These are phyloP conservation scores for Kwoniella mangroviensis DNA, from an alignment of 768 basidiomycete species.

Conservation along the genomic window DNA sequence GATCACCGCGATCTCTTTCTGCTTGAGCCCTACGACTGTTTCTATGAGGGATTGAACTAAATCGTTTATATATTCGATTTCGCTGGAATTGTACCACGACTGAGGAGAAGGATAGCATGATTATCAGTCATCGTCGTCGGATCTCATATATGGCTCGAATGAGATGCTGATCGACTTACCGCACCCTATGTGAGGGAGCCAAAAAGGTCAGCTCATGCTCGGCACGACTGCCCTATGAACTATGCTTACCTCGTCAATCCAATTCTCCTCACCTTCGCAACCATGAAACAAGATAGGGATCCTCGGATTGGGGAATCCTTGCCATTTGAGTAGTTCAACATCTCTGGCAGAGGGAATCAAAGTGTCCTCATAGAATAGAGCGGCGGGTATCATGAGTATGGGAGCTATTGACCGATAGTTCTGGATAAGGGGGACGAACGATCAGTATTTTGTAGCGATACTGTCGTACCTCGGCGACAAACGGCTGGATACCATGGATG, in stretches of 20 bases:
- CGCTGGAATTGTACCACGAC: slow-evolving; percentile 53
- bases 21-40: slow-evolving; percentile 26
- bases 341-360: slow-evolving; percentile 46
- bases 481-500: neutral
- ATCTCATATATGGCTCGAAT: too few relatives aligned
- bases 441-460: neutral
- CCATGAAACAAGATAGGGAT: slow-evolving; percentile 55
- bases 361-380: slow-evolving; percentile 57
- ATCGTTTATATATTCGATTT: slow-evolving; percentile 44
- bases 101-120: slow-evolving; percentile 4
- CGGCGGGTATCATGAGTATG: slow-evolving; percentile 57
- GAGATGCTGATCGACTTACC: neutral
- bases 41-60: slow-evolving; percentile 36
- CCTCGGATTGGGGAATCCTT: slow-evolving; percentile 36
- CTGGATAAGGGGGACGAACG: slow-evolving; percentile 5
- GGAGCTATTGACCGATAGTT: slow-evolving; percentile 58
- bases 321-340: slow-evolving; percentile 40
- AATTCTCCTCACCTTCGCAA: slow-evolving; percentile 48
- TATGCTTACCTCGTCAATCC: slow-evolving; percentile 55
- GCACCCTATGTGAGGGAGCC: slow-evolving; percentile 7
- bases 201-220: neutral
- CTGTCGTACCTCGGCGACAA: too few relatives aligned
- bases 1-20: slow-evolving; percentile 56
- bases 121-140: too few relatives aligned
- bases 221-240: neutral